phyloP scores from a whole-genome alignment of 1,284 basidiomycete species.

The Ganoderma boninense region DNA sequence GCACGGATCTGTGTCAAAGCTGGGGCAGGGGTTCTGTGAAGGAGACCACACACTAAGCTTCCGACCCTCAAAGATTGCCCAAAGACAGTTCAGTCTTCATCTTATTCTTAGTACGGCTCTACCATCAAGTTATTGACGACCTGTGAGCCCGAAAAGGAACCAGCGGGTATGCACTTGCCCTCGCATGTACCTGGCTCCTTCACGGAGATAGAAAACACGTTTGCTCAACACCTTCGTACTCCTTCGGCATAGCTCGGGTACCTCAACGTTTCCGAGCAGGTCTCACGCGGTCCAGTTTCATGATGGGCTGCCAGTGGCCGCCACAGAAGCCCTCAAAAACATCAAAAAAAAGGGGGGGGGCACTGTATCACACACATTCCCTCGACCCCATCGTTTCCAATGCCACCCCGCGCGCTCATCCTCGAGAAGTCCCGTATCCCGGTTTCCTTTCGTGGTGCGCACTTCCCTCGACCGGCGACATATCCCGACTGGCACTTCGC shows the following conservation, averaged over 20 bases:
- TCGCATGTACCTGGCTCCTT: background rate
- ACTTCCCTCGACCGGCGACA: background rate
- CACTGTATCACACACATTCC: background rate
- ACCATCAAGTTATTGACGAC: too few relatives aligned
- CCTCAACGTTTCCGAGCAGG: background rate
- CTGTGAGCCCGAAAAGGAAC: background rate
- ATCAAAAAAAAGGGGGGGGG: background rate
- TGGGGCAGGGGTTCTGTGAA: background rate
- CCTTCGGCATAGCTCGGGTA: background rate
- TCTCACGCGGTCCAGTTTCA: background rate
- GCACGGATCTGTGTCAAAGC: background rate
- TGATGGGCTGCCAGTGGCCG: background rate
- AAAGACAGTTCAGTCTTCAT: background rate
- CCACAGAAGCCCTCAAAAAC: background rate
- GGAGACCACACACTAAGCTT: background rate
- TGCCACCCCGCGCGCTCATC: background rate
- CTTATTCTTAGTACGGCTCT: background rate
- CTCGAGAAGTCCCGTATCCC: background rate
- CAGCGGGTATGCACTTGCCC: background rate
- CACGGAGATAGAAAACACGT: background rate
- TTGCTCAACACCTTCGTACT: background rate
- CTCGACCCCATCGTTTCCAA: background rate
- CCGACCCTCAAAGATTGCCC: background rate
- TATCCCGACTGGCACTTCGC: background rate
- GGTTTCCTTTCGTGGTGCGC: background rate